These are phyloP conservation scores for Lanmaoa pseudosensibilis DNA, from an alignment of 768 basidiomycete species.

Conservation along the genomic window DNA sequence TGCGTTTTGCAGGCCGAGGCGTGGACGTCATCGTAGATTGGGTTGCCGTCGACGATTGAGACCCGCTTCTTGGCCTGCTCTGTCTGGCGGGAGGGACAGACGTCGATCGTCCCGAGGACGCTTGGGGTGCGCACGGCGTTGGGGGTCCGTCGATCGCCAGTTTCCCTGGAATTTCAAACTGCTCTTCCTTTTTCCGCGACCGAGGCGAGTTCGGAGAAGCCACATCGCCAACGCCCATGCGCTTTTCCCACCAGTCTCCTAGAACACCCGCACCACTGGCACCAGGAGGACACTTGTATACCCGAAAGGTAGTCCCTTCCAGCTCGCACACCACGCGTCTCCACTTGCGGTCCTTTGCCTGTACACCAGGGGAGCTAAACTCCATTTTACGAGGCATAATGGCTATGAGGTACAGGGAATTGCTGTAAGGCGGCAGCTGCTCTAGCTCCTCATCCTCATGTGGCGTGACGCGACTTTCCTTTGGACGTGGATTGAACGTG, in stretches of 20 bases:
- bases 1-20: slow-evolving; percentile 22
- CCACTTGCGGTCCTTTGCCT: slow-evolving; percentile 92
- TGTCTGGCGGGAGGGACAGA: slow-evolving; percentile 5
- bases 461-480: slow-evolving; percentile 32
- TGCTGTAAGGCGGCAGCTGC: slow-evolving; percentile 76
- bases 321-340: slow-evolving; percentile 82
- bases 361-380: slow-evolving; percentile 79
- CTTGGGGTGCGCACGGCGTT: background rate
- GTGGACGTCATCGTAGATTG: slow-evolving; percentile 16
- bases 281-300: slow-evolving; percentile 58
- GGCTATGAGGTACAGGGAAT: slow-evolving; percentile 76
- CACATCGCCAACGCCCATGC: slow-evolving; percentile 71
- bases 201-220: slow-evolving; percentile 30
- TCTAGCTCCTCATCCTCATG: slow-evolving; percentile 86
- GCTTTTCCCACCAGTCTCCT: slow-evolving; percentile 78
- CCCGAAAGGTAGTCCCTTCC: slow-evolving; percentile 85
- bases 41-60: slow-evolving; percentile 26
- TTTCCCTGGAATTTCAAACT: slow-evolving; percentile 27
- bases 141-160: slow-evolving; percentile 17
- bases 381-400: slow-evolving; percentile 92
- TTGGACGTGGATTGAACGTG: slow-evolving; percentile 37
- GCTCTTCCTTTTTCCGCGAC: slow-evolving; percentile 26
- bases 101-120: slow-evolving; percentile 1
- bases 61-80: slow-evolving; percentile 16
- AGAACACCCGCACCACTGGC: slow-evolving; percentile 50